phyloP scores from a whole-genome alignment of 768 basidiomycete genomes.

The Naganishia friedmannii region DNA sequence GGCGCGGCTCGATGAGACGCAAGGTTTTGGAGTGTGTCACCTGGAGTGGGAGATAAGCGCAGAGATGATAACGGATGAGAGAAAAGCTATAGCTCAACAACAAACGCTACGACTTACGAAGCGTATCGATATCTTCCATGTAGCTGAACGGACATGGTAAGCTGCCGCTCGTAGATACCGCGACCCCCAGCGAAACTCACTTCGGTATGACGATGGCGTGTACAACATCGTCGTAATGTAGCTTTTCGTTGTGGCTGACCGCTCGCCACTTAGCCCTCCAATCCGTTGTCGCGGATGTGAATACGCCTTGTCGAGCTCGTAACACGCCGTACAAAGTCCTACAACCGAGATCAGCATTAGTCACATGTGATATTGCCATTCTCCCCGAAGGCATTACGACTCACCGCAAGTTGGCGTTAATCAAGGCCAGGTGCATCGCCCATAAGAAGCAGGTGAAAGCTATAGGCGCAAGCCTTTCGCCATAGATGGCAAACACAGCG shows the following conservation, averaged over 20 bases:
- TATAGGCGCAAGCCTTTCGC: conserved; percentile 28
- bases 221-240: conserved; percentile 37
- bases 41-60: conserved; percentile 22
- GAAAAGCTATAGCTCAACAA: background rate
- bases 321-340: conserved; percentile 28
- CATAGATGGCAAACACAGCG: conserved; percentile 34
- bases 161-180: background rate
- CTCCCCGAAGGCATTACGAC: background rate
- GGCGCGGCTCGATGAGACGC: conserved; percentile 42
- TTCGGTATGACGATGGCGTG: conserved; percentile 41
- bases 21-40: conserved; percentile 42
- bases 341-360: background rate
- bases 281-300: conserved; percentile 31
- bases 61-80: background rate
- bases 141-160: conserved; percentile 22
- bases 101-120: conserved; percentile 22
- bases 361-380: background rate
- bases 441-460: conserved; percentile 31
- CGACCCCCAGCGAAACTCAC: conserved; percentile 13
- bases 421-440: conserved; percentile 33
- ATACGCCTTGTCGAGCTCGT: conserved; percentile 37
- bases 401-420: conserved; percentile 36
- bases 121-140: conserved; percentile 35
- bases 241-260: conserved; percentile 19
- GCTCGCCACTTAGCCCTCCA: conserved; percentile 32